Percentiles rank a stretch among this genome's conserved stretches.
These are phyloP conservation scores for Sporisorium reilianum DNA, from an alignment of 1,284 basidiomycete species.

Conservation along the genomic window DNA sequence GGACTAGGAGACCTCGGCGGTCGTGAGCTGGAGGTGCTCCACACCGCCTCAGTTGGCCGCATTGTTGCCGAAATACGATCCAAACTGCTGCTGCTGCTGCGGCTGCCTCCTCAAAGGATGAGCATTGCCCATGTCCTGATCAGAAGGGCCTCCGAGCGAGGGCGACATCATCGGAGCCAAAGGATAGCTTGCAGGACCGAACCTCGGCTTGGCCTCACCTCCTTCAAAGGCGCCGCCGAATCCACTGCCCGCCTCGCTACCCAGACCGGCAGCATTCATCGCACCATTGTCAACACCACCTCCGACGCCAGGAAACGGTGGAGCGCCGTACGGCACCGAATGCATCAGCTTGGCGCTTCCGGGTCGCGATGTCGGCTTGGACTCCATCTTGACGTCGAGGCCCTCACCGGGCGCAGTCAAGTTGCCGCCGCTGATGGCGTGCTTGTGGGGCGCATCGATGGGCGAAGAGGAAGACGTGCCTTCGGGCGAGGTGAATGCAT, in stretches of 20 bases:
- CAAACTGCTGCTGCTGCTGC: conserved; percentile 14
- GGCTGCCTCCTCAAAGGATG: conserved; percentile 14
- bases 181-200: conserved; percentile 20
- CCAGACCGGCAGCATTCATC: conserved; percentile 9
- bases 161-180: conserved; percentile 27
- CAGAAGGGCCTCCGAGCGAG: conserved; percentile 12
- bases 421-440: conserved; percentile 11
- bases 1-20: too few species aligned
- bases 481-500: conserved; percentile 37
- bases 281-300: conserved; percentile 6
- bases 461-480: conserved; percentile 30
- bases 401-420: conserved; percentile 4
- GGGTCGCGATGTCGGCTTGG: conserved; percentile 18
- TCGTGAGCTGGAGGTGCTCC: neutral
- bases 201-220: conserved; percentile 20
- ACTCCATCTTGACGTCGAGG: conserved; percentile 10
- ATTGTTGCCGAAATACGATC: conserved; percentile 28
- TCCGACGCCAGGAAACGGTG: conserved; percentile 11
- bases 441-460: conserved; percentile 12
- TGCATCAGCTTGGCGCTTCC: conserved; percentile 29
- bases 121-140: conserved; percentile 8
- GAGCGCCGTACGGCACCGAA: conserved; percentile 17
- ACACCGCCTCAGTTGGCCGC: neutral
- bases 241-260: conserved; percentile 5
- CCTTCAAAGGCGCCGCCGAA: conserved; percentile 12